Conservation (phyloP, 371 early-diverging fungal genomes). For the Globomyces sp. region DNA sequence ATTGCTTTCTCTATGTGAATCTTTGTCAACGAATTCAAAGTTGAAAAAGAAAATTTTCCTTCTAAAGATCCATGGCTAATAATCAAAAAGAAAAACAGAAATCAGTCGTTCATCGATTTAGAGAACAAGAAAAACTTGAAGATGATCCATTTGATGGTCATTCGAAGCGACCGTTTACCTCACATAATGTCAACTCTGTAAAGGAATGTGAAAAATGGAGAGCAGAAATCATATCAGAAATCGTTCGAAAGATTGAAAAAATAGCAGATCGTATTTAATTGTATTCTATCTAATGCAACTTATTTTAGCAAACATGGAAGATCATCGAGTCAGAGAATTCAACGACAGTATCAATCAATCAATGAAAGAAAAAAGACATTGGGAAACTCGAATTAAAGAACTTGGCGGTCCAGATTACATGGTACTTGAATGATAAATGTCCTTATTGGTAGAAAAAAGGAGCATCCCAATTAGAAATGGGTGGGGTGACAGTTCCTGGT, state of each 20-base stretch:
- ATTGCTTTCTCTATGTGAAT: too few species aligned
- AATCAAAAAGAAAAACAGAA: too few species aligned
- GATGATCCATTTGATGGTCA: too few species aligned
- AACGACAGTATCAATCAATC: conserved; percentile 96
- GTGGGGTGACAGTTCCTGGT: conserved; percentile 83
- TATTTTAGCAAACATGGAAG: conserved; percentile 30
- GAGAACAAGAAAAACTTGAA: too few species aligned
- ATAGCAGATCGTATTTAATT: not conserved
- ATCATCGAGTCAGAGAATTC: conserved; percentile 88
- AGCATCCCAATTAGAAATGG: conserved; percentile 75
- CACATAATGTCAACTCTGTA: not conserved
- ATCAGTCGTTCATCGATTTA: too few species aligned
- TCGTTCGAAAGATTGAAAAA: conserved; percentile 4
- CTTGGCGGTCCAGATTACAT: conserved; percentile 94
- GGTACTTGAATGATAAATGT: conserved; percentile 43
- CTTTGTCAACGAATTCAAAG: too few species aligned
- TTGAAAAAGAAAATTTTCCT: too few species aligned
- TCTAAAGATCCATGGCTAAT: too few species aligned
- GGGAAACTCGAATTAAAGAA: conserved; percentile 89
- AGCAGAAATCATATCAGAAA: conserved; percentile 6
- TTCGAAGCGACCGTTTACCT: conserved; percentile 7
- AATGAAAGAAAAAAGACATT: conserved; percentile 84
- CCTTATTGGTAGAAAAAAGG: conserved; percentile 57
- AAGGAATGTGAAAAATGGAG: conserved; percentile 16
- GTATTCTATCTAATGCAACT: not conserved